phyloP scores from a whole-genome alignment of 108 stramenopile species.

The Pseudonitzschia multistriata region DNA sequence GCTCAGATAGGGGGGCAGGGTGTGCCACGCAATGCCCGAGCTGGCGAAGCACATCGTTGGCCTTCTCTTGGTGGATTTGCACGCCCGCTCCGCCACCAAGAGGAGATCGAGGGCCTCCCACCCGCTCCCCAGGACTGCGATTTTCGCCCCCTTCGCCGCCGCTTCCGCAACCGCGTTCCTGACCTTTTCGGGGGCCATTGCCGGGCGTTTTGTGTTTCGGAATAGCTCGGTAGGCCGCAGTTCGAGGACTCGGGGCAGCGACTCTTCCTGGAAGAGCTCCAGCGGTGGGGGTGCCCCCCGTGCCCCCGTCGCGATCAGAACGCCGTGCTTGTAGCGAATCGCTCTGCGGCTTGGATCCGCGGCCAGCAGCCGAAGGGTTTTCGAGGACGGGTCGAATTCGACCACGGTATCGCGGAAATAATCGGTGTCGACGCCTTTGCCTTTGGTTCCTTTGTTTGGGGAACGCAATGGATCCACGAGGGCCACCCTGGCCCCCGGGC shows the following conservation, averaged over 20 bases:
- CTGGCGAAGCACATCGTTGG: slow-evolving; percentile 65
- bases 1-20: slow-evolving; percentile 73
- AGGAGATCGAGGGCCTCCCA: slow-evolving; percentile 82
- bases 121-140: slow-evolving; percentile 77
- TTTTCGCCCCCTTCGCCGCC: slow-evolving; percentile 50
- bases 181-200: slow-evolving; percentile 29
- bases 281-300: slow-evolving; percentile 77
- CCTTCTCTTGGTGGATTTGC: slow-evolving; percentile 24
- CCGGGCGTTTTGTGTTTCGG: slow-evolving; percentile 29
- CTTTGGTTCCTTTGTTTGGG: neutral
- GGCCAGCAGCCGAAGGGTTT: slow-evolving; percentile 28
- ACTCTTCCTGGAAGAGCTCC: slow-evolving; percentile 51
- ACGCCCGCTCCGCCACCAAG: slow-evolving; percentile 33
- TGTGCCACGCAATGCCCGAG: slow-evolving; percentile 48
- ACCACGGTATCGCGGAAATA: slow-evolving; percentile 30
- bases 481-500: slow-evolving; percentile 51
- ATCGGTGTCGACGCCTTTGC: slow-evolving; percentile 5
- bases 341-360: slow-evolving; percentile 9
- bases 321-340: slow-evolving; percentile 64
- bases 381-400: slow-evolving; percentile 40
- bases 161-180: slow-evolving; percentile 35
- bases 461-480: slow-evolving; percentile 51
- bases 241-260: slow-evolving; percentile 58
- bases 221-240: slow-evolving; percentile 52
- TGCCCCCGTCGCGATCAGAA: slow-evolving; percentile 75